Base-by-base conservation (phyloP, 495 filamentous ascomycete genomes). In the Pseudotulostoma volvatum region DNA sequence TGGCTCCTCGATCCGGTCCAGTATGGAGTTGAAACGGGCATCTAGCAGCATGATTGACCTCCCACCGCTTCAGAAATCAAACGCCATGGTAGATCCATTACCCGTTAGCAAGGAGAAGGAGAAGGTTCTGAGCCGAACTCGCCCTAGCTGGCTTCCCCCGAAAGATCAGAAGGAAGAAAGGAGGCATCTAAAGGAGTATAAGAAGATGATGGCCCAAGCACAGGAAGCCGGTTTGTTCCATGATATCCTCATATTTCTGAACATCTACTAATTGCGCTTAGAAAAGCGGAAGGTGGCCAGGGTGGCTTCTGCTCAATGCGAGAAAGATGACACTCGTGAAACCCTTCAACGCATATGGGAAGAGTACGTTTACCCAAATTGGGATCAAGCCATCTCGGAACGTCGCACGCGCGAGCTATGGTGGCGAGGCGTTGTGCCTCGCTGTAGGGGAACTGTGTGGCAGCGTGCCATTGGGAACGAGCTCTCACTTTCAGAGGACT, bases 81-180 rank as follows among this genome's bases (percentile, higher is more conserved):
- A 93, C 51, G 77, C 92, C 35, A 88, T 96, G 81, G 92, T 95
- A 42, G 90, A 97, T 55, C 90, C 90, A 5, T 59, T 97, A 40
- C 92, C 88, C 1, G 78, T 93, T 25, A 94, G 87, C 48, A 92
- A 86, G 60, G 90, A 97, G 64, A 97, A 97, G 58, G 85, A 93
- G 47, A 84, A 81, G 31, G 81, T 94, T 4, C 61, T 97, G 14
- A 85, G 84, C 15, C 70, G 92, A 31, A 97, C 90, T 9, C 73
- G 90, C 18, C 90, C 90, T 0, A 88, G 81, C 30, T 97, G 90
- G 90, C 65, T 97, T 11, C 90, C 90, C 4, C 90, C 90, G 0
- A 96, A 97, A 59, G 76, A 84, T 43, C 85, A 82, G 18, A 83
- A 80, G 35, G 90, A 97, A 55, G 90, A 97, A 57, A 87, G 74